Evolutionary conservation across 257 asterid species (phyloP), one percentile per base, ranked within the genome.

Genomic region (Galeopsis tetrahit): DNA sequence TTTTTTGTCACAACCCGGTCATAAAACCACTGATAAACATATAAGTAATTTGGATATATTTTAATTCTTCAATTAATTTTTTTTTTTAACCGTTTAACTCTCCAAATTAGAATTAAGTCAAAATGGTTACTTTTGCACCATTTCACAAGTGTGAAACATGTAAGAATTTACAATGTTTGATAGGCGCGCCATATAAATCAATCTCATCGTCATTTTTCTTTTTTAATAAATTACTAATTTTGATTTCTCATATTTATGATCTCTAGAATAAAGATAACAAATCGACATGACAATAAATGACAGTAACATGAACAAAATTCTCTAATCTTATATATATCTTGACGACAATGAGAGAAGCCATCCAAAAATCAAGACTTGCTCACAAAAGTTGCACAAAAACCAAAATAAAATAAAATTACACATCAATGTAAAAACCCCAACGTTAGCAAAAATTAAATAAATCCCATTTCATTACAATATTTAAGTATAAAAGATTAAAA

Each of bases 391-490:
- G 59, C 70, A 65, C 36, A 33, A 31, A 57, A 36, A 71, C 15
- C 43, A 2, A 21, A 21, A 21, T 21, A 21, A 21, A 21, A 21
- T 21, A 60, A 52, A 69, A 34, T 32, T 46, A 60, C 52, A 66
- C 15, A 66, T 28, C 44, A 34, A 63, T 6, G 4, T 1, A 59
- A 13, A 32, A 52, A 51, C 43, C 14, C 43, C 58, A 70, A 7
- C 69, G 73, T 72, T 58, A 82, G 64, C 76, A 35, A 65, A 66
- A 63, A 49, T 49, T 14, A 49, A 49, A 55, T 28, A 33, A 33
- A 64, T n/a, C 77, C 65, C 28, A 52, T 34, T 42, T 77, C 80
- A 65, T 81, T 71, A 71, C 84, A 79, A 21, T 21, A 21, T 21
- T 21, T 21, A 21, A 55, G 76, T 76, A 63, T 66, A 64, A 15